These are phyloP conservation scores for Hanseniaspora valbyensis DNA, from an alignment of 805 yeast species.

Conservation along the genomic window DNA sequence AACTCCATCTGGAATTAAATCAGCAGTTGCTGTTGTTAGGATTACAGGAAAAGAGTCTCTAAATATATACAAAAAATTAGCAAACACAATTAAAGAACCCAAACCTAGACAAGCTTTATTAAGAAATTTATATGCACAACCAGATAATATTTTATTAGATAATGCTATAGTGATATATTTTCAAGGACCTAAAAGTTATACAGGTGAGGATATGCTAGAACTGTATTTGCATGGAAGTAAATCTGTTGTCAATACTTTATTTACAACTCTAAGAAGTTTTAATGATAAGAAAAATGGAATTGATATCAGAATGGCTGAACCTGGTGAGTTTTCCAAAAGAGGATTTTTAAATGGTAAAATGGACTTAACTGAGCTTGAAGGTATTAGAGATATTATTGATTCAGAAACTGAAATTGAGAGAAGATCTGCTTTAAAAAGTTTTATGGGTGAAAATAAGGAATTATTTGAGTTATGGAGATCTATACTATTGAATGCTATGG, in stretches of 20 bases:
- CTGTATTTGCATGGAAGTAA: slow-evolving; percentile 90
- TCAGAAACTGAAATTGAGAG: slow-evolving; percentile 92
- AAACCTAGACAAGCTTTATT: slow-evolving; percentile 46
- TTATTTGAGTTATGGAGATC: slow-evolving; percentile 58
- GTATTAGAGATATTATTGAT: slow-evolving; percentile 75
- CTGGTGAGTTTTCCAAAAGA: slow-evolving; percentile 82
- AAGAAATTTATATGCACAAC: slow-evolving; percentile 39
- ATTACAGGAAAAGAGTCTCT: slow-evolving; percentile 61
- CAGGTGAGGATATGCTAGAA: slow-evolving; percentile 87
- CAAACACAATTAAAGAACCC: slow-evolving; percentile 33
- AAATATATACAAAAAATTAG: slow-evolving; percentile 37
- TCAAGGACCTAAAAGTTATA: slow-evolving; percentile 64
- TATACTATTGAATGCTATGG: slow-evolving; percentile 52
- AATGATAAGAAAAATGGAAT: slow-evolving; percentile 34
- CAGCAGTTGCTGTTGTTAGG: slow-evolving; percentile 82
- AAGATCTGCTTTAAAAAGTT: slow-evolving; percentile 56
- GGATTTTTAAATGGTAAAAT: slow-evolving; percentile 76
- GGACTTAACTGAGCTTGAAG: slow-evolving; percentile 85
- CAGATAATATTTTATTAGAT: slow-evolving; percentile 43
- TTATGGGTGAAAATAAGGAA: slow-evolving; percentile 54
- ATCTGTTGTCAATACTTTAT: slow-evolving; percentile 64
- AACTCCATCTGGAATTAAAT: slow-evolving; percentile 56
- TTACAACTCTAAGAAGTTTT: slow-evolving; percentile 46
- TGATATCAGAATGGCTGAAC: slow-evolving; percentile 69
- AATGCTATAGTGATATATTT: slow-evolving; percentile 65